Evolutionary conservation across 208 protist species (phyloP).

Genomic region (Porcisia hertigi): DNA sequence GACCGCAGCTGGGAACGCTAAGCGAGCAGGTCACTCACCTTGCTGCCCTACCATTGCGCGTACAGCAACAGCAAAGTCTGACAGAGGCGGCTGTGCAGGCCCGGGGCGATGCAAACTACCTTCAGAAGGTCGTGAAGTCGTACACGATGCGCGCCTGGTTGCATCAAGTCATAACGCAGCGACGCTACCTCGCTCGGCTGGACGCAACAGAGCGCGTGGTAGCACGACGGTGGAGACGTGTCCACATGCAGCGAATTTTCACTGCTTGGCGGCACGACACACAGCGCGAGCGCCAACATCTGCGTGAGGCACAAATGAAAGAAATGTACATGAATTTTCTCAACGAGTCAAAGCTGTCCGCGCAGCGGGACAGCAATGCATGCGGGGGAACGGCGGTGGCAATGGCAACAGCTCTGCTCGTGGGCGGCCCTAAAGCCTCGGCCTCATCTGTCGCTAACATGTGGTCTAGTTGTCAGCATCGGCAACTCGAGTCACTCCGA

Average conservation of each 20-base stretch:
- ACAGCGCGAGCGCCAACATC: constrained; percentile 32
- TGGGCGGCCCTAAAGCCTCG: neutral
- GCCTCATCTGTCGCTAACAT: neutral
- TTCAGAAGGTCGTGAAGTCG: constrained; percentile 61
- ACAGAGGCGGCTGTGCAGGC: constrained; percentile 32
- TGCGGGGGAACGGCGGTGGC: neutral
- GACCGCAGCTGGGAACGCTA: constrained; percentile 58
- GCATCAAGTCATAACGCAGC: constrained; percentile 25
- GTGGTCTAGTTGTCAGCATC: neutral
- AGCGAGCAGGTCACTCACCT: constrained; percentile 80
- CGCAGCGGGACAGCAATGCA: constrained; percentile 33
- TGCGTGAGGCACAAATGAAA: constrained; percentile 41
- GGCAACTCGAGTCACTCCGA: neutral
- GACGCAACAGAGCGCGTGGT: constrained; percentile 10
- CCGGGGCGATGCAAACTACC: constrained; percentile 61
- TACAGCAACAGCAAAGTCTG: constrained; percentile 30
- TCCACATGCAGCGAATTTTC: constrained; percentile 47
- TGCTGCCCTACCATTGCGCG: constrained; percentile 49
- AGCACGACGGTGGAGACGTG: constrained; percentile 30
- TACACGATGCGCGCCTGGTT: constrained; percentile 82
- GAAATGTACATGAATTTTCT: constrained; percentile 59
- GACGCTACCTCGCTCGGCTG: constrained; percentile 16
- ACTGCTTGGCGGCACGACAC: constrained; percentile 50
- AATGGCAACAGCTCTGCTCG: constrained; percentile 3
- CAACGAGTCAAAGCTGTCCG: constrained; percentile 37